Conservation (phyloP, 495 filamentous ascomycete species). For the Aspergillus cavernicola region DNA sequence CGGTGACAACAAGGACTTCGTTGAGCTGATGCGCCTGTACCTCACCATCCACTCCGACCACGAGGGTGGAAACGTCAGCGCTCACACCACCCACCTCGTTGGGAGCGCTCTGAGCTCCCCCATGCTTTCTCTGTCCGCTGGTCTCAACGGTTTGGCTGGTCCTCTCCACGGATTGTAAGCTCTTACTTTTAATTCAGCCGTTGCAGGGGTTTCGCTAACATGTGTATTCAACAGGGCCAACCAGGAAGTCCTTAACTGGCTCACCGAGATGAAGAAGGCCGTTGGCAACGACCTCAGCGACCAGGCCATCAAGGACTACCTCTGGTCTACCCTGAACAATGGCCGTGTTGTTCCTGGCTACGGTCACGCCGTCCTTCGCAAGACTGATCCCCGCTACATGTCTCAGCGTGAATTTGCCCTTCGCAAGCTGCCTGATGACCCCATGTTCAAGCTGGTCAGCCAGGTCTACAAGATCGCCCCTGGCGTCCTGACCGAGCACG, state of each 20-base stretch:
- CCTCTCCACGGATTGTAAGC: slow-evolving; percentile 87
- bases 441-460: slow-evolving; percentile 99
- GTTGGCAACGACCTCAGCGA: slow-evolving; percentile 94
- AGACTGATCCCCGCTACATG: slow-evolving; percentile 98
- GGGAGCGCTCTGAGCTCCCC: slow-evolving; percentile 96
- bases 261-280: slow-evolving; percentile 95
- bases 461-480: slow-evolving; percentile 99
- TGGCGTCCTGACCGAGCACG: slow-evolving; percentile 95
- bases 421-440: slow-evolving; percentile 86
- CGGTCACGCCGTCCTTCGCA: slow-evolving; percentile 97
- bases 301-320: slow-evolving; percentile 92
- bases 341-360: slow-evolving; percentile 97
- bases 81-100: slow-evolving; percentile 97
- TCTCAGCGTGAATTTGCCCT: slow-evolving; percentile 96
- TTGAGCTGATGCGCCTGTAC: slow-evolving; percentile 97
- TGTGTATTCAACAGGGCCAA: slow-evolving; percentile 58
- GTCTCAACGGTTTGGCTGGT: slow-evolving; percentile 95
- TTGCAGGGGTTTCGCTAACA: no score
- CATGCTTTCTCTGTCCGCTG: slow-evolving; percentile 91
- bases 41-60: slow-evolving; percentile 99
- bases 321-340: slow-evolving; percentile 93
- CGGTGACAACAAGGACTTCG: slow-evolving; percentile 90
- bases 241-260: slow-evolving; percentile 98
- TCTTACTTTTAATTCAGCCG: background rate
- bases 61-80: slow-evolving; percentile 97